Conservation (phyloP, 2,329 filamentous ascomycete species). For the Talaromyces sp. region DNA sequence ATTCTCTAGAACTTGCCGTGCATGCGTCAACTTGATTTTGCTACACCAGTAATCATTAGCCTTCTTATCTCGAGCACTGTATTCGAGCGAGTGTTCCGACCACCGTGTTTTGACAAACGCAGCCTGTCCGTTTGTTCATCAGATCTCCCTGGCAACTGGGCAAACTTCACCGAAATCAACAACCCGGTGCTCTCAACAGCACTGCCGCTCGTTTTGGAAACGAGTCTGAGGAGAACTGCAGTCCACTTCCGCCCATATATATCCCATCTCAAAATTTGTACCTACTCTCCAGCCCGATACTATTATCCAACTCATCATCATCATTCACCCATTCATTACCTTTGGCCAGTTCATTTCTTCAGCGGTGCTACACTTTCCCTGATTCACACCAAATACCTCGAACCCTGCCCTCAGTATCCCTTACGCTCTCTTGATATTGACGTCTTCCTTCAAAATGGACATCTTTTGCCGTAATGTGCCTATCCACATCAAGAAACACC, state of each 20-base stretch:
- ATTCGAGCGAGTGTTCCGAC: neutral
- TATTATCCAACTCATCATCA: neutral
- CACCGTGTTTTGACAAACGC: neutral
- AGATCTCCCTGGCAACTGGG: neutral
- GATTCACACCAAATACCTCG: neutral
- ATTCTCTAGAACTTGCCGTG: neutral
- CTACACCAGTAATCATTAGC: neutral
- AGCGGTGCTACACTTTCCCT: neutral
- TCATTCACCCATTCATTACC: neutral
- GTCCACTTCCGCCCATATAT: neutral
- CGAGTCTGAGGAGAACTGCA: neutral
- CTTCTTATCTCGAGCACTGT: neutral
- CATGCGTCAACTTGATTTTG: neutral
- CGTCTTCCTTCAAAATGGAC: slow-evolving; percentile 16
- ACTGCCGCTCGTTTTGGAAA: neutral
- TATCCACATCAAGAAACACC: slow-evolving; percentile 16
- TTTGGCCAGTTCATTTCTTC: neutral
- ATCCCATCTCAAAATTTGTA: neutral
- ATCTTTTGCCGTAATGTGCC: slow-evolving; percentile 24
- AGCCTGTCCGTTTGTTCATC: neutral
- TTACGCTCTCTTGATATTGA: neutral
- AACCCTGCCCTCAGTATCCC: neutral
- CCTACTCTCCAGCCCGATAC: neutral
- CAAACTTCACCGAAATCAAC: neutral
- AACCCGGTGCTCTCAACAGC: neutral